These are phyloP conservation scores for Coemansia sp. DNA, from an alignment of 192 early-diverging fungal genomes.

Conservation along the genomic window DNA sequence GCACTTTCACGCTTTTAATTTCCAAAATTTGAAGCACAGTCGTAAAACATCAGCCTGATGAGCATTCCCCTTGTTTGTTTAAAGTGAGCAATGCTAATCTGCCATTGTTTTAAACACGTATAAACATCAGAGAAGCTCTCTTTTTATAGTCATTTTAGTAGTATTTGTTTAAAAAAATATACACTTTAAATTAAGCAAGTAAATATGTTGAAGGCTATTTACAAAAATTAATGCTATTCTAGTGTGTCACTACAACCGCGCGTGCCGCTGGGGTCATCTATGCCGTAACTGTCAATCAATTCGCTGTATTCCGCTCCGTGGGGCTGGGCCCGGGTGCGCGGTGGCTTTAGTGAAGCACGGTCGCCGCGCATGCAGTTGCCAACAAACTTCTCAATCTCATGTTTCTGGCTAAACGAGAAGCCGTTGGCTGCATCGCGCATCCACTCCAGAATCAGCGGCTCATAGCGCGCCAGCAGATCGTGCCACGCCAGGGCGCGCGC, in stretches of 20 bases:
- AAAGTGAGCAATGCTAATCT: too few species aligned
- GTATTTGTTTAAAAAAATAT: too few species aligned
- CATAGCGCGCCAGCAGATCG: conserved; percentile 15
- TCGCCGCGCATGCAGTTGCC: conserved; percentile 11
- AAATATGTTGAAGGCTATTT: not conserved
- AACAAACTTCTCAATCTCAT: conserved; percentile 25
- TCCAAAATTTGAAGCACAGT: too few species aligned
- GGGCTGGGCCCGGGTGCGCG: not conserved
- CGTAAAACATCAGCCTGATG: too few species aligned
- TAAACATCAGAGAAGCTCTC: too few species aligned
- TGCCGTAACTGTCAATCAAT: not conserved
- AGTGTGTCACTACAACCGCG: not conserved
- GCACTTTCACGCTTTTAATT: too few species aligned
- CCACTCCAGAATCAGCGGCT: conserved; percentile 16
- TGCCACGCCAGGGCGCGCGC: conserved; percentile 41
- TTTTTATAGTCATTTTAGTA: too few species aligned
- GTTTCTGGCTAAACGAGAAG: conserved; percentile 26
- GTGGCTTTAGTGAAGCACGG: not conserved
- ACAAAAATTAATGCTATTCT: not conserved
- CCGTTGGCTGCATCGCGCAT: conserved; percentile 19
- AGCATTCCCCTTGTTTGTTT: too few species aligned
- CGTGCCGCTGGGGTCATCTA: not conserved
- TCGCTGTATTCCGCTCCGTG: not conserved
- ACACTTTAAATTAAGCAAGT: too few species aligned
- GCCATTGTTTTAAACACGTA: too few species aligned